Evolutionary conservation across 176 grass and related monocot species (phyloP).

Genomic region (Canna indica): DNA sequence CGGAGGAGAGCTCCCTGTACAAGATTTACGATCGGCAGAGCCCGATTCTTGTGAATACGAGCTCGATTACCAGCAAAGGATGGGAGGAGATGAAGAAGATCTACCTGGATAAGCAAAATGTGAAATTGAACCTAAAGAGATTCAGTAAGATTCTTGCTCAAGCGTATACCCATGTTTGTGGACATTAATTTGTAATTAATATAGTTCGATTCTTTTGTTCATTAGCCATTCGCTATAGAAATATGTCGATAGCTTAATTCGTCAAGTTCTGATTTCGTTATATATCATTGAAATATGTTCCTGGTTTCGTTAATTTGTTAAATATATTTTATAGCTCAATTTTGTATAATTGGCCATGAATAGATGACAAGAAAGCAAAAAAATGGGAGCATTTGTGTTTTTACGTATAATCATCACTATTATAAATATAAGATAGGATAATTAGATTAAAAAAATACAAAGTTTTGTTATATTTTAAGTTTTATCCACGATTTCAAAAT

Average conservation of each 20-base stretch:
- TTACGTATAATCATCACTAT: no score
- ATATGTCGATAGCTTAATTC: background rate
- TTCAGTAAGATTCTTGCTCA: slow-evolving; percentile 52
- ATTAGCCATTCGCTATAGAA: background rate
- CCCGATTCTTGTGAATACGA: slow-evolving; percentile 56
- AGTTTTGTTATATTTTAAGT: no score
- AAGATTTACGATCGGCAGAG: slow-evolving; percentile 49
- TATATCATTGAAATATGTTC: no score
- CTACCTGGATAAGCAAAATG: slow-evolving; percentile 90
- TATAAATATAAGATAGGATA: no score
- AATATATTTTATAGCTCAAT: no score
- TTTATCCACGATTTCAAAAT: no score
- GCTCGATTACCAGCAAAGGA: slow-evolving; percentile 59
- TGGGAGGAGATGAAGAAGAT: slow-evolving; percentile 98
- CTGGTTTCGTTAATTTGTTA: no score
- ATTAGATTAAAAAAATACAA: no score
- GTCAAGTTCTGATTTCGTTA: background rate
- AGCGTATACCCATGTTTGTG: slow-evolving; percentile 24
- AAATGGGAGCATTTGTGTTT: no score
- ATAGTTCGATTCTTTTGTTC: slow-evolving; percentile 4
- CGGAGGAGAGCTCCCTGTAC: slow-evolving; percentile 84
- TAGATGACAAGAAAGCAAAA: no score
- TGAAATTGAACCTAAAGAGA: slow-evolving; percentile 65
- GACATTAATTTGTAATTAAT: background rate
- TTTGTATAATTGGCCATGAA: no score